Conservation (phyloP, 2,329 filamentous ascomycete species). For the Emmonsia crescens region DNA sequence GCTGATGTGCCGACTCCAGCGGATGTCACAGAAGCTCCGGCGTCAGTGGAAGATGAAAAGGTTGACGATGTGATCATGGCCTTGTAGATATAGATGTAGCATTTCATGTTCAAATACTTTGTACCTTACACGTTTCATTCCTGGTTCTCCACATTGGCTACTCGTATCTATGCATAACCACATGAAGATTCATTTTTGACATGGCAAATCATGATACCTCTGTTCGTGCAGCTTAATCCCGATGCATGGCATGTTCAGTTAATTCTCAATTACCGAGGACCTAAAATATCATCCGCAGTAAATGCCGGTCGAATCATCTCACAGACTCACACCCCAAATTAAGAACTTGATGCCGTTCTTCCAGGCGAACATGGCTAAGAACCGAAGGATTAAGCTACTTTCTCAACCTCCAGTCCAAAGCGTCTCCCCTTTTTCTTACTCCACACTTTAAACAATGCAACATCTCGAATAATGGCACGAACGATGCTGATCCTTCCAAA, state of each 20-base stretch:
- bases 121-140: neutral
- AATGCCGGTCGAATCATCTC: neutral
- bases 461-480: neutral
- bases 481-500: neutral
- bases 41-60: neutral
- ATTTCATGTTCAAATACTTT: neutral
- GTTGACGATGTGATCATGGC: neutral
- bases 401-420: neutral
- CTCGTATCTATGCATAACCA: neutral
- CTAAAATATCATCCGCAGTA: neutral
- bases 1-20: constrained; percentile 3
- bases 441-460: neutral
- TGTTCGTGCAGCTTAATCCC: neutral
- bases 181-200: neutral
- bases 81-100: neutral
- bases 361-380: neutral
- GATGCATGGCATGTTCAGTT: neutral
- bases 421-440: neutral
- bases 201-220: neutral
- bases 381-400: neutral
- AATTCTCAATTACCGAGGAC: neutral
- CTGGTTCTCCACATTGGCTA: neutral
- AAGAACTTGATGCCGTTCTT: too few species aligned
- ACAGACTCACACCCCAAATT: neutral
- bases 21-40: constrained; percentile 1